Percentiles rank a stretch among this genome's conserved stretches.
Conservation (phyloP, 2,329 filamentous ascomycete species). For the Neofusicoccum parvum region DNA sequence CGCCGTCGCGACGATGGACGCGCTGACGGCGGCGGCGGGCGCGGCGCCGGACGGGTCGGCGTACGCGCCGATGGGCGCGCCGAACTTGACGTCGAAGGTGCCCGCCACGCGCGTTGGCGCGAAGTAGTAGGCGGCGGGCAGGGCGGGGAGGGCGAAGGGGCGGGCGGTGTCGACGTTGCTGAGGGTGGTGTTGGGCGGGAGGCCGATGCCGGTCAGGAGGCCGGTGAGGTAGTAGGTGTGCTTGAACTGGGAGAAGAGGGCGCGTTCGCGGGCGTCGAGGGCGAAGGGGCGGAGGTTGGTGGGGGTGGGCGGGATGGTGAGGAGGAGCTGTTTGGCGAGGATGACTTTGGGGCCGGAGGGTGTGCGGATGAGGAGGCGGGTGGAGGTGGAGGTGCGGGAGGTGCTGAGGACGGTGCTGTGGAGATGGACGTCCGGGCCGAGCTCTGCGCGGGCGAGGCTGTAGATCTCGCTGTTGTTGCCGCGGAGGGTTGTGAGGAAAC, state of each 20-base stretch:
- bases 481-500: constrained; percentile 22
- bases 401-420: constrained; percentile 24
- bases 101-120: constrained; percentile 23
- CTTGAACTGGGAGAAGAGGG: constrained; percentile 42
- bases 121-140: constrained; percentile 36
- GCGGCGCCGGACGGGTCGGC: neutral
- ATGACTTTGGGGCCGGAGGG: constrained; percentile 32
- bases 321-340: constrained; percentile 44
- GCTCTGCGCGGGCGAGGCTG: constrained; percentile 22
- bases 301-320: constrained; percentile 46
- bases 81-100: constrained; percentile 26
- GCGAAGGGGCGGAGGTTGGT: constrained; percentile 37
- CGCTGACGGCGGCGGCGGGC: neutral
- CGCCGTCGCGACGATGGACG: neutral
- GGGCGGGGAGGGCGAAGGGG: constrained; percentile 33
- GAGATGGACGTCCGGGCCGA: constrained; percentile 23
- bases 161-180: constrained; percentile 32
- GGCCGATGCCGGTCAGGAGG: constrained; percentile 42
- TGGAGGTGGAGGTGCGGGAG: neutral
- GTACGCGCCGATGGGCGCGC: constrained; percentile 8
- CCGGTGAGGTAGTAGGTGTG: constrained; percentile 43
- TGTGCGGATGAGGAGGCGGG: constrained; percentile 25
- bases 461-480: constrained; percentile 31
- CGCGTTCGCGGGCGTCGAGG: constrained; percentile 36
- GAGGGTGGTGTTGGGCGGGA: constrained; percentile 32